Evolutionary conservation across 768 basidiomycete species (phyloP).

Genomic region (Boletus reticuloceps): DNA sequence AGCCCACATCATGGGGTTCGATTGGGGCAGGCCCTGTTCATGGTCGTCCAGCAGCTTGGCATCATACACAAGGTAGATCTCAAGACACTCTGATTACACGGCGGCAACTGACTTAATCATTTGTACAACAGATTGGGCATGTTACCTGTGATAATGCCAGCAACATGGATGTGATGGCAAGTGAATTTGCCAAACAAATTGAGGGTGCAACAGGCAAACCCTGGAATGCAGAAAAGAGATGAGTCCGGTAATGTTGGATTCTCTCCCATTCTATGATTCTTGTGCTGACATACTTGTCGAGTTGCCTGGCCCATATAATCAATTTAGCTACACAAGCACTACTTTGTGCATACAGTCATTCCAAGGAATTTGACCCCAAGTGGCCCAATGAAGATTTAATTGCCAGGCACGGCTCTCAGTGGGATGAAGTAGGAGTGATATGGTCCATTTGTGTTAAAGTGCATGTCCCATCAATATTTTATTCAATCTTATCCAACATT

Average conservation of each 20-base stretch:
- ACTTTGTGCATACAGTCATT: neutral
- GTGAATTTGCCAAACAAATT: neutral
- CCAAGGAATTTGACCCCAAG: neutral
- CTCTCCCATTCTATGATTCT: too few species aligned
- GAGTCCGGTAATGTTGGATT: too few species aligned
- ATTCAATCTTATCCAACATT: too few species aligned
- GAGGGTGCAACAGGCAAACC: neutral
- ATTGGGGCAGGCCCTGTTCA: constrained; percentile 39
- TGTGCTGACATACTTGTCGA: neutral
- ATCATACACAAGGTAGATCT: constrained; percentile 29
- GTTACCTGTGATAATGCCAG: too few species aligned
- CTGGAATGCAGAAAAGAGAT: neutral
- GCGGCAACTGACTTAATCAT: neutral
- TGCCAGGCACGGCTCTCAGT: accelerated
- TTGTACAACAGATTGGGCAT: neutral
- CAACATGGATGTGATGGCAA: neutral
- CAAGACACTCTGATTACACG: neutral
- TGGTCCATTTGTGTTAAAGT: neutral
- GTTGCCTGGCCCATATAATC: neutral
- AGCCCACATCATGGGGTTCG: constrained; percentile 35
- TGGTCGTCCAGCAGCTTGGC: constrained; percentile 25
- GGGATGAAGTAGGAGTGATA: neutral
- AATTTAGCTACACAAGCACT: neutral
- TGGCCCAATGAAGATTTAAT: neutral
- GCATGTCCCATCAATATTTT: too few species aligned